These are phyloP conservation scores for Mycena galopus DNA, from an alignment of 768 basidiomycete genomes.

Conservation along the genomic window DNA sequence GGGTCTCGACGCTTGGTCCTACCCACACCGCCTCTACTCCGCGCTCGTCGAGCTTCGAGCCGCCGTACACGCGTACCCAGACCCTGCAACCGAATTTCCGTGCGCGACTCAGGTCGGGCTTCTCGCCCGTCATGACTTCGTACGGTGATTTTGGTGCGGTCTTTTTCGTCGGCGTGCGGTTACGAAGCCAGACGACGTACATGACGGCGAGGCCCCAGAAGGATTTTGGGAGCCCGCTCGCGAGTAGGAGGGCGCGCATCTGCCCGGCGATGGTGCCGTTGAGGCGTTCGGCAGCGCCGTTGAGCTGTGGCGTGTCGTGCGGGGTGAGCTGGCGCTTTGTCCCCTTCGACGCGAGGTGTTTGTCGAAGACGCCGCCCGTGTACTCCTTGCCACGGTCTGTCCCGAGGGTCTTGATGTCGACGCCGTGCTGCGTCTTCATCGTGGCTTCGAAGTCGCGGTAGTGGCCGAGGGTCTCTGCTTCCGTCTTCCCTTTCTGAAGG, in stretches of 20 bases:
- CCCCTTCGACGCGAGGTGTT: too few species aligned
- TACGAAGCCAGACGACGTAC: constrained; percentile 27
- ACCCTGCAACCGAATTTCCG: too few species aligned
- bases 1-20: not conserved
- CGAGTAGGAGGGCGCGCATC: constrained; percentile 5
- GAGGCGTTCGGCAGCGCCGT: too few species aligned
- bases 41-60: constrained; percentile 8
- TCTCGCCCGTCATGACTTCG: constrained; percentile 13
- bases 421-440: constrained; percentile 40
- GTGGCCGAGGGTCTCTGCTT: too few species aligned
- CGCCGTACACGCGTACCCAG: constrained; percentile 11
- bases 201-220: constrained; percentile 47
- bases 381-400: constrained; percentile 50
- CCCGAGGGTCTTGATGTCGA: constrained; percentile 39
- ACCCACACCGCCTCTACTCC: constrained; percentile 15
- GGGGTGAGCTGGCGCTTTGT: too few species aligned
- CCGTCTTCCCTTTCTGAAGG: constrained; percentile 21
- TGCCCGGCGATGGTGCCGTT: too few species aligned
- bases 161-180: constrained; percentile 7
- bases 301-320: too few species aligned
- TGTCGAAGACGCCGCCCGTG: too few species aligned
- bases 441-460: constrained; percentile 35
- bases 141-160: too few species aligned
- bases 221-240: constrained; percentile 25
- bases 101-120: constrained; percentile 13